Evolutionary conservation across 352 stramenopile genomes (phyloP), one percentile per base, ranked within the genome.

Genomic region (Plasmopara muralis): DNA sequence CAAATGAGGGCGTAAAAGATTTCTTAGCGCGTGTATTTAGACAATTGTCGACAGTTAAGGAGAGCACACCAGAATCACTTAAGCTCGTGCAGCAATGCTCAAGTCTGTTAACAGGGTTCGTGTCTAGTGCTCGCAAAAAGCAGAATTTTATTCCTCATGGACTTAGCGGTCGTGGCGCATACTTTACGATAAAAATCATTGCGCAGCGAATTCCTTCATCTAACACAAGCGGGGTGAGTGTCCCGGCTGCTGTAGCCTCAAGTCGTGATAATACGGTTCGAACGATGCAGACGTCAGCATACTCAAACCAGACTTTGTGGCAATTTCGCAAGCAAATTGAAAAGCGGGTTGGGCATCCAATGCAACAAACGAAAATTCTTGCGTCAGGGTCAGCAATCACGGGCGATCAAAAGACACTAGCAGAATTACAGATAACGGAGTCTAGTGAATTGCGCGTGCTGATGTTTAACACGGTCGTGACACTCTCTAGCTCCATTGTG

Each of bases 361-460:
- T 87, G 53, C 71, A 86, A 43, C 84, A 93, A 50, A 90, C 71
- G 4, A 95, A 95, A 51, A 81, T 95, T 9, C 61, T 95, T 2
- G 84, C 64, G 16, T 68, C 69, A 42, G 81, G 84, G 13, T 73
- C 74, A 8, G 68, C 80, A 0, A 65, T 95, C 16, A 79, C 77
- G 14, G 82, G 82, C 9, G 84, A 95, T 40, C 55, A 83, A 34
- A 95, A 95, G 57, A 91, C 82, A 20, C 60, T 93, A 3, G 69
- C 72, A 29, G 82, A 95, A n/a, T 63, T 95, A 25, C 57, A 77
- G n/a, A 80, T 93, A 12, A 77, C 67, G 5, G 82, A 93, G 47
- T 70, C 68, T 12, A 90, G 70, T n/a, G 77, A 92, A 44, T 47
- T 95, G 20, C 75, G 82, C 0, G 69, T 89, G 16, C 66, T 95